Evolutionary conservation across 2,329 filamentous ascomycete species (phyloP), one percentile per base, ranked within the genome.

Genomic region (Rutstroemia sydowiana): DNA sequence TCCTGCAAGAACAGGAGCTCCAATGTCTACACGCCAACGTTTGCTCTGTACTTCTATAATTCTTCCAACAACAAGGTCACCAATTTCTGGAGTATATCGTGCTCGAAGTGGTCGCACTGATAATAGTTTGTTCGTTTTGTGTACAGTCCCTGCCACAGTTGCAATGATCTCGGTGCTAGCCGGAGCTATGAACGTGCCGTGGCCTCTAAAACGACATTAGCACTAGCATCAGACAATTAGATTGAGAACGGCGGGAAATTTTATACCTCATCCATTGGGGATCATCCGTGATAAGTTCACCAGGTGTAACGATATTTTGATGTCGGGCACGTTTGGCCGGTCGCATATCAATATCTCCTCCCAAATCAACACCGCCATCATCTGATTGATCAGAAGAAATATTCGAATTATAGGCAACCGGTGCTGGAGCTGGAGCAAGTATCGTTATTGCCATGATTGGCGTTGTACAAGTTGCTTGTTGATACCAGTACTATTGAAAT

Each of bases 71-170:
- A 98, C 88, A 4, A 98, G 77, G 70, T 98, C 93, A 61, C 93
- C 93, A 55, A 98, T 96, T 70, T 96, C 92, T 30, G 93, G 93
- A 2, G 83, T 89, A 73, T 98, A 98, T 56, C 93, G 86, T 16
- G 93, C 91, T 56, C 91, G 88, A 3, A 98, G 77, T 6, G 93
- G 90, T 2, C 86, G 84, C 52, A 98, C 87, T 2, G 89, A 95
- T 59, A 98, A 84, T 44, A 98, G 84, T 69, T 96, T 97, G 78
- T 98, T 98, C 55, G 92, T 97, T 68, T 91, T 92, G 65, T 87
- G 84, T 32, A 97, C 77, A 6, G 86, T 92, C 63, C 93, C 93
- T 6, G 91, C 91, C 30, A 98, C 86, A 5, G 93, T 95, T 44
- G 89, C 91, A 52, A 86, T 81, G 66, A 98, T 98, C 54, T 82